Percentiles rank a stretch among this genome's conserved stretches.
phyloP scores from a whole-genome alignment of 495 filamentous ascomycete species.

The Antarctomyces pellizariae region DNA sequence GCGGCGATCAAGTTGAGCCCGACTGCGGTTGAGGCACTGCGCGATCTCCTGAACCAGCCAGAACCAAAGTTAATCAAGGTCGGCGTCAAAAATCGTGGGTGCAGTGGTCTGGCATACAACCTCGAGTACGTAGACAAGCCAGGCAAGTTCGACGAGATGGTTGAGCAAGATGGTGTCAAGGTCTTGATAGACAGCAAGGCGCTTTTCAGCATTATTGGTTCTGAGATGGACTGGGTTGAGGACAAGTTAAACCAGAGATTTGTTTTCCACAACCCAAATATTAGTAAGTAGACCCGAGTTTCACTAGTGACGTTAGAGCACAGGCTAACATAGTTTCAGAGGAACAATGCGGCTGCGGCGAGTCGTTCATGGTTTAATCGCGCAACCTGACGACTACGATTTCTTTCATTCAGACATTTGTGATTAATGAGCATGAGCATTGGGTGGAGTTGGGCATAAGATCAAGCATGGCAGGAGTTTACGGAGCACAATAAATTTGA shows the following conservation, averaged over 20 bases:
- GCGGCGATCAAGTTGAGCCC: constrained; percentile 75
- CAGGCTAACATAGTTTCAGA: constrained; percentile 26
- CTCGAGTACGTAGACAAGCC: constrained; percentile 88
- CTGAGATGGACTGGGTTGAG: constrained; percentile 98
- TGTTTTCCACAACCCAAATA: constrained; percentile 92
- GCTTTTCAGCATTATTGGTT: constrained; percentile 91
- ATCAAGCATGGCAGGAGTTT: too few relatives aligned
- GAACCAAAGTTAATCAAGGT: constrained; percentile 81
- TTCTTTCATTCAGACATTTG: too few relatives aligned
- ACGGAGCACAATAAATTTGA: too few relatives aligned
- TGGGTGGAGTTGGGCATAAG: too few relatives aligned
- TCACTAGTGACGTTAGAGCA: not conserved
- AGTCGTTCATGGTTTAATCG: constrained; percentile 72
- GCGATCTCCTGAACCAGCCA: constrained; percentile 49
- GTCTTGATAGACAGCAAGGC: constrained; percentile 94
- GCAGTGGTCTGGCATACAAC: constrained; percentile 85
- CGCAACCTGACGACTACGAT: too few relatives aligned
- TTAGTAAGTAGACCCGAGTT: constrained; percentile 42
- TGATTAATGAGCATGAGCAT: too few relatives aligned
- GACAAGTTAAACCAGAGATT: constrained; percentile 79
- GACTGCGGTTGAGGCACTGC: constrained; percentile 51
- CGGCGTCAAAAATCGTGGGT: constrained; percentile 86
- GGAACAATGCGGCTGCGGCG: constrained; percentile 91
- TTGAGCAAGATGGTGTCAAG: constrained; percentile 90
- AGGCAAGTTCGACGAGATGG: constrained; percentile 67